Evolutionary conservation across 148 eudicot species (phyloP), one percentile per base, ranked within the genome.

Genomic region (Linanthus parryae): DNA sequence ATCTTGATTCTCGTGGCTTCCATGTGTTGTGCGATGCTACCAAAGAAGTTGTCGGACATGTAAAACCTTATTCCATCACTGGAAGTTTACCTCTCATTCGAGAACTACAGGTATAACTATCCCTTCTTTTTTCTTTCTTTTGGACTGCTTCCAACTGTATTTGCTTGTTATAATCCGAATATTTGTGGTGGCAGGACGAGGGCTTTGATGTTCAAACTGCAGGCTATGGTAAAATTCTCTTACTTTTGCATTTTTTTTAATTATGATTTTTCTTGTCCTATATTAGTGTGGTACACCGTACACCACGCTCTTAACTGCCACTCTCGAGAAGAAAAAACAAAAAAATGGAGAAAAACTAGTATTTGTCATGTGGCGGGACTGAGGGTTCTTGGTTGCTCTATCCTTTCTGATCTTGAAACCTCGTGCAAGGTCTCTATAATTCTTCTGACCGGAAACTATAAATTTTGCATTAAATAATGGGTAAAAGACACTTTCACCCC

Each of bases 201-300:
- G 99, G 99, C 31, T 92, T 92, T 46, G 99, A 92, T 80, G 99
- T 92, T 57, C 99, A 92, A 66, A 92, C 96, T 53, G 26, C 80
- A 27, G 99, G 99, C 69, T 92, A 92, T 52, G 99, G 98, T 91
- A 76, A 65, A 57, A 6, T 48, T 57, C 59, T 52, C 48, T 35
- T 48, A 46, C 33, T 56, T 34, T 16, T 49, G 39, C 29, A 9
- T 21, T 14, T 9, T 0, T 35, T 36, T 12, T 15, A 44, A 13
- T 12, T 45, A 34, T 12, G 16, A 15, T 54, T 44, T 46, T 5
- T 20, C 11, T 23, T 29, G 8, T 15, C 9, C 4, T 24, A 41
- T n/a, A 7, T 19, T 20, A 29, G 27, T 42, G 26, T 37, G 16
- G 51, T 8, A 8, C 13, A 5, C 29, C 3, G n/a, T n/a, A n/a